Conservation (phyloP, 768 basidiomycete genomes). For the Trametes coccinea region DNA sequence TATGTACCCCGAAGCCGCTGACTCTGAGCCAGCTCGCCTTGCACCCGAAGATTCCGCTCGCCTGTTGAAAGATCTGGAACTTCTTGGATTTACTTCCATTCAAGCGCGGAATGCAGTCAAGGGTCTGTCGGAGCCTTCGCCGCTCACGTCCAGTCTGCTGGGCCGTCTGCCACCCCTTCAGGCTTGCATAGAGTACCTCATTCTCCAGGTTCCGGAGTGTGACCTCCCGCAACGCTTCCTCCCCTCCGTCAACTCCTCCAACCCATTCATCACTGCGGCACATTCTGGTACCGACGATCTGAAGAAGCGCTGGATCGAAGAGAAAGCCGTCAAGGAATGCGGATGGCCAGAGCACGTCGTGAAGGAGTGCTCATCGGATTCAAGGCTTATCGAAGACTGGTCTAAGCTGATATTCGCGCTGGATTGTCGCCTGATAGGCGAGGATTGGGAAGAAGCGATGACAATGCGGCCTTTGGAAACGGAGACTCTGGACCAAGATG, state of each 20-base stretch:
- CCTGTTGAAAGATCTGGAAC: conserved; percentile 55
- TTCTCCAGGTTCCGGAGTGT: conserved; percentile 82
- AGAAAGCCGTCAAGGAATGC: conserved; percentile 78
- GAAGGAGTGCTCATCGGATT: conserved; percentile 47
- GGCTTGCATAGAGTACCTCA: conserved; percentile 81
- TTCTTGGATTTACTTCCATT: conserved; percentile 62
- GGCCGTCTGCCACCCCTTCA: conserved; percentile 61
- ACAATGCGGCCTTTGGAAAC: conserved; percentile 1
- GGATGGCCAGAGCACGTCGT: conserved; percentile 80
- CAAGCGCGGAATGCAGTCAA: conserved; percentile 55
- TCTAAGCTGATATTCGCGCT: conserved; percentile 56
- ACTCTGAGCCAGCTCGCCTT: conserved; percentile 38
- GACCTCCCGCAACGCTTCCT: conserved; percentile 79
- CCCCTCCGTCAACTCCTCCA: conserved; percentile 62
- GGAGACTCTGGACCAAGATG: conserved; percentile 43
- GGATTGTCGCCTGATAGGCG: conserved; percentile 55
- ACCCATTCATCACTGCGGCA: conserved; percentile 64
- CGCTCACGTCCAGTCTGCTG: conserved; percentile 63
- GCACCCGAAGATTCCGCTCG: conserved; percentile 42
- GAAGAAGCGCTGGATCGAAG: conserved; percentile 76
- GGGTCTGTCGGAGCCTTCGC: conserved; percentile 59
- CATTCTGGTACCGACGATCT: conserved; percentile 65
- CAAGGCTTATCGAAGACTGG: conserved; percentile 46
- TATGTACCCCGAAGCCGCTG: conserved; percentile 50
- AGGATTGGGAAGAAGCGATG: conserved; percentile 28